Conservation (phyloP, 2,329 filamentous ascomycete species). For the Aspergillus versicolor region DNA sequence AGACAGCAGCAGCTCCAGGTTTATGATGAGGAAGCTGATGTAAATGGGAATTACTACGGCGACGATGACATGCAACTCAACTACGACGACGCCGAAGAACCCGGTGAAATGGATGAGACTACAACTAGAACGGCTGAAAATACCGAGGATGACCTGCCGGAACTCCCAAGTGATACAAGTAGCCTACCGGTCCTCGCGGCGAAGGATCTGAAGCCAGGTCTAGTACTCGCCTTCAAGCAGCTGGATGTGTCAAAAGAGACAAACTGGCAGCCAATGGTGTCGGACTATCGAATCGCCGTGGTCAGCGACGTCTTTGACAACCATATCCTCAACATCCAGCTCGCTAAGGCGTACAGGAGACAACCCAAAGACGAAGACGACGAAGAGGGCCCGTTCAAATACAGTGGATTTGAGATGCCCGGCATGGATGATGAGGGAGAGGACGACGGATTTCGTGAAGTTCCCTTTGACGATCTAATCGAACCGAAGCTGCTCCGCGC, state of each 20-base stretch:
- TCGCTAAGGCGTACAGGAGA: slow-evolving; percentile 68
- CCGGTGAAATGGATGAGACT: slow-evolving; percentile 22
- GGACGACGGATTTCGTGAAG: slow-evolving; percentile 61
- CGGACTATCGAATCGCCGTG: slow-evolving; percentile 63
- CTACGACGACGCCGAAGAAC: slow-evolving; percentile 44
- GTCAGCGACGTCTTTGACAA: slow-evolving; percentile 58
- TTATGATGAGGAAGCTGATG: slow-evolving; percentile 45
- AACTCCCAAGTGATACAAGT: slow-evolving; percentile 60
- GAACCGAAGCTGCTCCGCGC: slow-evolving; percentile 65
- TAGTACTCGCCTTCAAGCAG: slow-evolving; percentile 48
- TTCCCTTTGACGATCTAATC: slow-evolving; percentile 63
- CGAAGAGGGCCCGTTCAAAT: slow-evolving; percentile 66
- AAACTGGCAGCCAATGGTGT: slow-evolving; percentile 48
- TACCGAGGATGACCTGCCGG: slow-evolving; percentile 50
- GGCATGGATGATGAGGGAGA: slow-evolving; percentile 56
- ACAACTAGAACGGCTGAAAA: slow-evolving; percentile 32
- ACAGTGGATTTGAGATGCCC: slow-evolving; percentile 75
- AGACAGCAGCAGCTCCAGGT: slow-evolving; percentile 58
- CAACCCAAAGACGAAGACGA: slow-evolving; percentile 47
- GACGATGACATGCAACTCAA: slow-evolving; percentile 32
- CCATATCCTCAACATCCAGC: slow-evolving; percentile 57
- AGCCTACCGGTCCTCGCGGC: slow-evolving; percentile 51
- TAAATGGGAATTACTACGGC: slow-evolving; percentile 36
- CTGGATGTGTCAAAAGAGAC: slow-evolving; percentile 48
- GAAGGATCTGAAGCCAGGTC: slow-evolving; percentile 34